phyloP scores from a whole-genome alignment of 305 asterid species.

The Plantago coronopus region DNA sequence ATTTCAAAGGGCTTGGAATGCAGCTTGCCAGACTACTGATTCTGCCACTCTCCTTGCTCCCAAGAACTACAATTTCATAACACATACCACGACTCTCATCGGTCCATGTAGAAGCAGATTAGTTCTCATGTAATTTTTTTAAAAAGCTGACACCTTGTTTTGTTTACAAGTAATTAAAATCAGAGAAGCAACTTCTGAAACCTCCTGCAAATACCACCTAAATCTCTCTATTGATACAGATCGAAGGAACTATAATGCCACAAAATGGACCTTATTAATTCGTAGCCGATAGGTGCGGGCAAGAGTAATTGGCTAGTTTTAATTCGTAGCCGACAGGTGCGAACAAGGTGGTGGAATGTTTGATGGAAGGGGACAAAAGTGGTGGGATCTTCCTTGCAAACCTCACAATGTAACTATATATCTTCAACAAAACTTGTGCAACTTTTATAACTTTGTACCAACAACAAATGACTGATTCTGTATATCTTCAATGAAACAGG shows the following conservation, averaged over 20 bases:
- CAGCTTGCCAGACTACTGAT: slow-evolving; percentile 54
- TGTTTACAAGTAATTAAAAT: background rate
- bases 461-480: background rate
- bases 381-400: slow-evolving; percentile 98
- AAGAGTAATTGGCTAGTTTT: slow-evolving; percentile 75
- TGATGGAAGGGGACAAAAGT: slow-evolving; percentile 81
- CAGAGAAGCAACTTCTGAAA: too few relatives aligned
- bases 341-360: slow-evolving; percentile 73
- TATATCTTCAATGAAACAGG: slow-evolving; percentile 44
- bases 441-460: background rate
- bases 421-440: background rate
- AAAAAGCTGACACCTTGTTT: background rate
- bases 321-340: too few relatives aligned
- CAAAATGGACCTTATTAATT: slow-evolving; percentile 77
- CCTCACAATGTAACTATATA: slow-evolving; percentile 80
- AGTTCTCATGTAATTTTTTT: slow-evolving; percentile 52
- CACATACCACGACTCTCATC: slow-evolving; percentile 62
- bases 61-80: slow-evolving; percentile 41
- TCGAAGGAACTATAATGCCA: slow-evolving; percentile 67
- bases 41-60: slow-evolving; percentile 49
- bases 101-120: slow-evolving; percentile 61
- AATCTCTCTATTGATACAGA: slow-evolving; percentile 27
- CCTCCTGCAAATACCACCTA: too few relatives aligned
- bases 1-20: slow-evolving; percentile 75
- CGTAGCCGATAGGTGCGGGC: slow-evolving; percentile 51